Percentiles rank a stretch among this genome's conserved stretches.
phyloP scores from a whole-genome alignment of 495 filamentous ascomycete species.

The Xylaria castorea region DNA sequence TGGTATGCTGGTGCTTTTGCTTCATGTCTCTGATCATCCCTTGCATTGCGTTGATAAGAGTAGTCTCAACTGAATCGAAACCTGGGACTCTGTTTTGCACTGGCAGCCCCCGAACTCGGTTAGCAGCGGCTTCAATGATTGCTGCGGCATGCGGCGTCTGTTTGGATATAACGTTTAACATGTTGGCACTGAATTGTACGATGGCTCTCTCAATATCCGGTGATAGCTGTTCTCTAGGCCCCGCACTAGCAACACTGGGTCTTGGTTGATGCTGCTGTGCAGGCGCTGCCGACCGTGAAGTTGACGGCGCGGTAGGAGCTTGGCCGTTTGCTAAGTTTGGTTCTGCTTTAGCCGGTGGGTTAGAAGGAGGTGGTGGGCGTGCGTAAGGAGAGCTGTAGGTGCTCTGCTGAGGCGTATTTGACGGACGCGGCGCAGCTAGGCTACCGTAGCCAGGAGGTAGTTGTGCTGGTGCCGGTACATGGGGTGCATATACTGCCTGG shows the following conservation, averaged over 20 bases:
- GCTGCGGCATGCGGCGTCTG: slow-evolving; percentile 35
- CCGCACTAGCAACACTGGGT: slow-evolving; percentile 22
- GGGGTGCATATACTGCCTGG: slow-evolving; percentile 43
- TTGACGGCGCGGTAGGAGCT: slow-evolving; percentile 27
- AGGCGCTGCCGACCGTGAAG: slow-evolving; percentile 20
- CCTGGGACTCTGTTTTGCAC: slow-evolving; percentile 35
- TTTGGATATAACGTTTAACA: slow-evolving; percentile 37
- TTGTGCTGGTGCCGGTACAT: slow-evolving; percentile 43
- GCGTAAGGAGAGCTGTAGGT: slow-evolving; percentile 55
- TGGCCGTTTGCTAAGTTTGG: slow-evolving; percentile 28
- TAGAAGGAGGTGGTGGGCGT: slow-evolving; percentile 42
- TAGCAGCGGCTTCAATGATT: slow-evolving; percentile 40
- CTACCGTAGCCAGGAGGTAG: slow-evolving; percentile 41
- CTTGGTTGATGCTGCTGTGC: slow-evolving; percentile 26
- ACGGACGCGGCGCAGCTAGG: slow-evolving; percentile 38
- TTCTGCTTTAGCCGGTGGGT: slow-evolving; percentile 34
- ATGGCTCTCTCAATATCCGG: slow-evolving; percentile 41
- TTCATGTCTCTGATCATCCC: slow-evolving; percentile 42
- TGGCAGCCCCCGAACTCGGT: slow-evolving; percentile 36
- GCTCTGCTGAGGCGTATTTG: slow-evolving; percentile 43
- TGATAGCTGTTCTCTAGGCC: slow-evolving; percentile 26
- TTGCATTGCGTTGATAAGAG: slow-evolving; percentile 37
- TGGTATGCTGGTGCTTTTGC: slow-evolving; percentile 28
- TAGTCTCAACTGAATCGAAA: slow-evolving; percentile 38
- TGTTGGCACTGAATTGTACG: slow-evolving; percentile 38